Evolutionary conservation across 1,284 basidiomycete species (phyloP).

Genomic region (Stygiomarasmius scandens): DNA sequence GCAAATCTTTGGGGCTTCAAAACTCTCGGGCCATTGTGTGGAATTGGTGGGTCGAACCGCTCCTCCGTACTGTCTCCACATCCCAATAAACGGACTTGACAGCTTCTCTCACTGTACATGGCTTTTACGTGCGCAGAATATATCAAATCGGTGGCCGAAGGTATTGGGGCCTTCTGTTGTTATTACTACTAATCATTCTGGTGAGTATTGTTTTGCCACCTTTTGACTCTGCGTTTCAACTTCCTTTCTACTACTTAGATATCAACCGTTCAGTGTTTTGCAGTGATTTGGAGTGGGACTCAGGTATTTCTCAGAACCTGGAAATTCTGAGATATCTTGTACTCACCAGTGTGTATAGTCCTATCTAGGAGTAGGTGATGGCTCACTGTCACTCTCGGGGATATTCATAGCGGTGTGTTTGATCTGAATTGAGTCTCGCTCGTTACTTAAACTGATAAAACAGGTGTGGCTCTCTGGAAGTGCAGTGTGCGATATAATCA

Average conservation of each 20-base stretch:
- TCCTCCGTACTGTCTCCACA: neutral
- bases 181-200: slow-evolving; percentile 10
- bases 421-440: no score
- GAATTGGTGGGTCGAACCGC: neutral
- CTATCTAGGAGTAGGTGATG: neutral
- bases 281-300: slow-evolving; percentile 9
- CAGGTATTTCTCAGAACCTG: neutral
- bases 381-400: no score
- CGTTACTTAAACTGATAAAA: no score
- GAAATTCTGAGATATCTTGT: neutral
- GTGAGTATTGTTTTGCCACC: no score
- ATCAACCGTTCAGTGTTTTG: slow-evolving; percentile 9
- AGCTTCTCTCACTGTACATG: neutral
- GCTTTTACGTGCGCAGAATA: slow-evolving; percentile 17
- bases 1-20: neutral
- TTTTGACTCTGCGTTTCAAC: neutral
- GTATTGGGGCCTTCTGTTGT: neutral
- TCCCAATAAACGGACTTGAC: neutral
- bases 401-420: neutral
- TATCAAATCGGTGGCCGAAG: slow-evolving; percentile 8
- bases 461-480: slow-evolving; percentile 19
- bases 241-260: neutral
- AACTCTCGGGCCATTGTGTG: neutral
- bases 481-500: slow-evolving; percentile 16
- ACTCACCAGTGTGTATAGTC: neutral